These are phyloP conservation scores for Bocquillonia castaneifolia DNA, from an alignment of 441 rosid genomes.

Conservation along the genomic window DNA sequence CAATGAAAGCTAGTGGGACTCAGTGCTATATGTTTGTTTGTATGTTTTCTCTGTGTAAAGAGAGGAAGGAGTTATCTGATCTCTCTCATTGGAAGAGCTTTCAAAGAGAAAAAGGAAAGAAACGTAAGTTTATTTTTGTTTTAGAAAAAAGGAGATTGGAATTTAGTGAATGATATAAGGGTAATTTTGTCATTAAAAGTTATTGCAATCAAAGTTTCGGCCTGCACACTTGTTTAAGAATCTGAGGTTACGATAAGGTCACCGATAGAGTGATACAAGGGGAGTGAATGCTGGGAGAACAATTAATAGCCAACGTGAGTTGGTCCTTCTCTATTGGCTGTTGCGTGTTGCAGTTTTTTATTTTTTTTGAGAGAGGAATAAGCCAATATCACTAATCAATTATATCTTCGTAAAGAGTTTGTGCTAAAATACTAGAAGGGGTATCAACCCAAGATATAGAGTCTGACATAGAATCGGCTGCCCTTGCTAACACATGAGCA, in stretches of 20 bases:
- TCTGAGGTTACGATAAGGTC: slow-evolving; percentile 1
- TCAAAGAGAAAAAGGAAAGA: slow-evolving; percentile 2
- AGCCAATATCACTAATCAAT: no score
- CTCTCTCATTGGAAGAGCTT: slow-evolving; percentile 5
- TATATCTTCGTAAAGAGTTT: no score
- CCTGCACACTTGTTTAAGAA: slow-evolving; percentile 4
- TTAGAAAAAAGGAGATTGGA: slow-evolving; percentile 14
- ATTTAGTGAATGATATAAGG: slow-evolving; percentile 34
- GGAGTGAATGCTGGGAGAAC: background rate
- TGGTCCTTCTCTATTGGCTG: background rate
- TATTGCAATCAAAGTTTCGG: background rate
- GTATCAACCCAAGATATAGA: no score
- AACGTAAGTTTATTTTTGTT: background rate
- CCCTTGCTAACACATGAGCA: no score
- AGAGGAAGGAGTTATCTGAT: slow-evolving; percentile 9
- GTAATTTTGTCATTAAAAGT: slow-evolving; percentile 28
- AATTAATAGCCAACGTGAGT: no score
- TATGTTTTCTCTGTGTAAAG: background rate
- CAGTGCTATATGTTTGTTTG: background rate
- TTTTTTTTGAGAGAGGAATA: no score
- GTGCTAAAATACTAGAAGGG: no score
- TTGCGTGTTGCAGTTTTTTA: background rate
- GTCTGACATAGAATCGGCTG: no score
- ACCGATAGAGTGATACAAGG: background rate
- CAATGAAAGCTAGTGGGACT: background rate